Conservation (phyloP, 2,329 filamentous ascomycete genomes). For the Thielaviopsis ethacetica region DNA sequence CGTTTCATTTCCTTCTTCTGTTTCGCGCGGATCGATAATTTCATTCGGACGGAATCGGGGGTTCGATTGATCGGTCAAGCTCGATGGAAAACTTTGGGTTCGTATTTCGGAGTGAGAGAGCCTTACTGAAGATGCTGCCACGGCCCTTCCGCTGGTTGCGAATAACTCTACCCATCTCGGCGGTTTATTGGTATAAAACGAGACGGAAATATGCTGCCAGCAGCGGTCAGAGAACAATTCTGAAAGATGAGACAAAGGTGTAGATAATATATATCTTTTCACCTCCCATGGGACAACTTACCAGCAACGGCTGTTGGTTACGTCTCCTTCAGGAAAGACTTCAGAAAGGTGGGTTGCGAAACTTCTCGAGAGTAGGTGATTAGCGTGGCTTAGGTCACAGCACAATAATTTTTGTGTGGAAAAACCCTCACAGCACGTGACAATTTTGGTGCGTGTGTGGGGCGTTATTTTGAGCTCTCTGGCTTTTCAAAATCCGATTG, state of each 20-base stretch:
- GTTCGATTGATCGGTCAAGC: constrained; percentile 9
- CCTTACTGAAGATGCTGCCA: constrained; percentile 42
- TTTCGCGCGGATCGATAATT: neutral
- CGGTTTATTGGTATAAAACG: constrained; percentile 13
- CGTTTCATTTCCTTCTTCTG: constrained; percentile 15
- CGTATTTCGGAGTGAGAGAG: constrained; percentile 14
- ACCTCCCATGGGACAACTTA: constrained; percentile 8
- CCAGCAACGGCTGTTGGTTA: constrained; percentile 12
- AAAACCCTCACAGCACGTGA: constrained; percentile 13
- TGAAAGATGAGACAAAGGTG: neutral
- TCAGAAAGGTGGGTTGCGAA: constrained; percentile 12
- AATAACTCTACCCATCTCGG: constrained; percentile 41
- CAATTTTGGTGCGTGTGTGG: constrained; percentile 5
- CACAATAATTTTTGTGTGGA: constrained; percentile 13
- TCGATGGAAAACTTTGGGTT: constrained; percentile 17
- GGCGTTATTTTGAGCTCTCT: neutral
- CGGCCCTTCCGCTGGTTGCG: constrained; percentile 49
- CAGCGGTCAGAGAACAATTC: constrained; percentile 12
- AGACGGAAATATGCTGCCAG: constrained; percentile 13
- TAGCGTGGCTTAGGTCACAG: constrained; percentile 10
- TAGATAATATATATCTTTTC: constrained; percentile 1
- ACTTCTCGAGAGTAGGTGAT: constrained; percentile 12
- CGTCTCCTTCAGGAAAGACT: constrained; percentile 12
- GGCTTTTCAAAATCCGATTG: neutral
- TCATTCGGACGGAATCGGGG: neutral